These are phyloP conservation scores for Notholithocarpus densiflorus DNA, from an alignment of 306 rosid genomes.

Conservation along the genomic window DNA sequence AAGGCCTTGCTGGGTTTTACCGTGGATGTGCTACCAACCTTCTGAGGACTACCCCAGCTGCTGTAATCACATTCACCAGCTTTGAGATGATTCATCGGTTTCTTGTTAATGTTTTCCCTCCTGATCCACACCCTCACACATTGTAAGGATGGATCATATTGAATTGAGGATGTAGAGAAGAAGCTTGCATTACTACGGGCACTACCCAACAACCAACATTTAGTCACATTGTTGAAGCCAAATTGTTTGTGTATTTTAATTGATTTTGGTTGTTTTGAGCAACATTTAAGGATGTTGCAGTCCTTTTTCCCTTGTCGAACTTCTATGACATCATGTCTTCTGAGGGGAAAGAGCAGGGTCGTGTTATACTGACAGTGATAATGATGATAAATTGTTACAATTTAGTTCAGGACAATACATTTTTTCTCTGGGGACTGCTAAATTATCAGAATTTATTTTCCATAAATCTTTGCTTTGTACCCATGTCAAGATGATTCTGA, in stretches of 20 bases:
- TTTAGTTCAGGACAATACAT: neutral
- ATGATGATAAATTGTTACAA: constrained; percentile 30
- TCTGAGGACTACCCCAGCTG: constrained; percentile 87
- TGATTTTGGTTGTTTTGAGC: constrained; percentile 25
- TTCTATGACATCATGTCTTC: constrained; percentile 21
- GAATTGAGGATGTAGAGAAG: neutral
- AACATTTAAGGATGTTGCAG: constrained; percentile 20
- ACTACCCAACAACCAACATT: neutral
- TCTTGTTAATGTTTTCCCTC: constrained; percentile 60
- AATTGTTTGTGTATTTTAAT: constrained; percentile 28
- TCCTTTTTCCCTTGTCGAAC: constrained; percentile 28
- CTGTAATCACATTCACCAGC: constrained; percentile 85
- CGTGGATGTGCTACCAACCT: constrained; percentile 86
- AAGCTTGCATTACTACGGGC: neutral
- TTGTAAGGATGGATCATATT: constrained; percentile 41
- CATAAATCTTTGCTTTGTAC: neutral
- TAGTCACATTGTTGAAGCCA: constrained; percentile 11
- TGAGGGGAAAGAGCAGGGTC: constrained; percentile 23
- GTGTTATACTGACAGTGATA: constrained; percentile 31
- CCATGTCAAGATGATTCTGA: neutral
- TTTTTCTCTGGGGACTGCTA: constrained; percentile 1
- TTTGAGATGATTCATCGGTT: constrained; percentile 90
- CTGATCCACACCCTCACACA: constrained; percentile 60
- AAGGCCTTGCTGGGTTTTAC: constrained; percentile 73
- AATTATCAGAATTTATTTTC: constrained; percentile 4